Conservation (phyloP, 176 grass and related monocot species). For the Eleusine coracana region DNA sequence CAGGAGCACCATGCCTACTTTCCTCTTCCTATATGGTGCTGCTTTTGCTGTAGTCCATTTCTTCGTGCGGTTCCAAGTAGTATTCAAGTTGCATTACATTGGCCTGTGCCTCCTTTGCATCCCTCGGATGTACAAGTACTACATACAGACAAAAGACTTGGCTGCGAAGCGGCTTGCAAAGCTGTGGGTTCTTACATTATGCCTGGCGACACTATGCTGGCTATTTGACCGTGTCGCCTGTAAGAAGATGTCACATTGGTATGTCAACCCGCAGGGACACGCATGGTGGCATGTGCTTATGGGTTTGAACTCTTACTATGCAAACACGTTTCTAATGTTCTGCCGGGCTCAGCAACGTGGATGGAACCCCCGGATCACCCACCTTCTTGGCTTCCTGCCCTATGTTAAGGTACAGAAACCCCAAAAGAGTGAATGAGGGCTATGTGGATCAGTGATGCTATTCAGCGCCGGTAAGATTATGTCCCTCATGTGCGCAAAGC, state of each 20-base stretch:
- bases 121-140: constrained; percentile 95
- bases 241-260: constrained; percentile 76
- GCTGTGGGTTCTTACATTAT: constrained; percentile 65
- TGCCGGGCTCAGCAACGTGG: constrained; percentile 79
- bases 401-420: constrained; percentile 85
- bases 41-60: constrained; percentile 77
- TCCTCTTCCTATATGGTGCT: constrained; percentile 79
- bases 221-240: constrained; percentile 74
- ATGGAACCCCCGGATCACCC: constrained; percentile 61
- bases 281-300: constrained; percentile 94
- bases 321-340: constrained; percentile 90
- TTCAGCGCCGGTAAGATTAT: constrained; percentile 33
- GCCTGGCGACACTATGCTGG: constrained; percentile 65
- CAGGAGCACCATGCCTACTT: constrained; percentile 86
- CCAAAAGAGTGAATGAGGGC: constrained; percentile 65
- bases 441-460: constrained; percentile 20
- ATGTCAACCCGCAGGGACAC: constrained; percentile 83
- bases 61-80: constrained; percentile 61
- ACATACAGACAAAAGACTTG: constrained; percentile 78
- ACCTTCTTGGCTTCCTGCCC: constrained; percentile 66
- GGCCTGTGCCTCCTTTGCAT: constrained; percentile 81
- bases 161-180: constrained; percentile 77
- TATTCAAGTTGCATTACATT: constrained; percentile 83
- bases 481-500: constrained; percentile 17
- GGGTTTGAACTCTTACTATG: constrained; percentile 87